Conservation (phyloP, 2,329 filamentous ascomycete species). For the Penicillium brasilianum region DNA sequence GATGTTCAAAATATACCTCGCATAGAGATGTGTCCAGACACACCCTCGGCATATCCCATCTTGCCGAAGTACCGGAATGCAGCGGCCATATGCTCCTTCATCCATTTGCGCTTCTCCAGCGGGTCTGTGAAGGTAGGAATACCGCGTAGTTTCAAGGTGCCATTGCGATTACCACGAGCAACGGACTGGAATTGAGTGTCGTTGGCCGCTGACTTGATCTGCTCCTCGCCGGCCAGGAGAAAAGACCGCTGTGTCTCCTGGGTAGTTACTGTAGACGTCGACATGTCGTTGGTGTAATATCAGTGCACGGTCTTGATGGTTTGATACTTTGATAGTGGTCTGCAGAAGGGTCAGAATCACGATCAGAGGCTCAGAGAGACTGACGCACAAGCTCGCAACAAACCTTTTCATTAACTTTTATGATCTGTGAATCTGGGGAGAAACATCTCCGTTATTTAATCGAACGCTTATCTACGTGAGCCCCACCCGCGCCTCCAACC, state of each 20-base stretch:
- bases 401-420: background rate
- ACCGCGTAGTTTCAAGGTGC: slow-evolving; percentile 43
- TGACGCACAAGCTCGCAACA: background rate
- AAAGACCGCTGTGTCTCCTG: slow-evolving; percentile 26
- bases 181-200: slow-evolving; percentile 41
- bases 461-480: slow-evolving; percentile 25
- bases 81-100: slow-evolving; percentile 56
- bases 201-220: slow-evolving; percentile 30
- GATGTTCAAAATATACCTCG: slow-evolving; percentile 31
- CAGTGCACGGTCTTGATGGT: background rate
- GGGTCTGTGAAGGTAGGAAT: slow-evolving; percentile 48
- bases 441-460: background rate
- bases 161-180: slow-evolving; percentile 44
- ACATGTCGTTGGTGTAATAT: slow-evolving; percentile 21
- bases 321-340: background rate
- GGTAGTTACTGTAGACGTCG: slow-evolving; percentile 21
- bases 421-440: background rate
- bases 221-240: slow-evolving; percentile 27
- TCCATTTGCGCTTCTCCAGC: slow-evolving; percentile 56
- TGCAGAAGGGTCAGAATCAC: background rate
- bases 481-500: slow-evolving; percentile 18
- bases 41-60: slow-evolving; percentile 47
- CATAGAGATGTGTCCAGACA: slow-evolving; percentile 51
- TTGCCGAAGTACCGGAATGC: slow-evolving; percentile 50
- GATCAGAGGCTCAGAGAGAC: background rate